phyloP scores from a whole-genome alignment of 2,329 filamentous ascomycete genomes.

The Trichoderma sp. region DNA sequence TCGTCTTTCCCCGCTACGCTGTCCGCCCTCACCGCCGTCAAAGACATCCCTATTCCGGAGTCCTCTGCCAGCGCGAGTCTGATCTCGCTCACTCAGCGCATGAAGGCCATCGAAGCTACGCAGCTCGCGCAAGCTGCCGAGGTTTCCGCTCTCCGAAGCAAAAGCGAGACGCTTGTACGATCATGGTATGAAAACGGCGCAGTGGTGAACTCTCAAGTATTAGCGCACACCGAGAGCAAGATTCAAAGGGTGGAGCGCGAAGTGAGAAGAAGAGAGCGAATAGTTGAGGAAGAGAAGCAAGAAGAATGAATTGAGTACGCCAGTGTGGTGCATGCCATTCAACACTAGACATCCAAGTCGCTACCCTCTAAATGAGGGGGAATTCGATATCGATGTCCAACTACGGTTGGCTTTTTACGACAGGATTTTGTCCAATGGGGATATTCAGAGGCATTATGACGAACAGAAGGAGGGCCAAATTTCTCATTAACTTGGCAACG shows the following conservation, averaged over 20 bases:
- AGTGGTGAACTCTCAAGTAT: constrained; percentile 62
- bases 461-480: background rate
- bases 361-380: background rate
- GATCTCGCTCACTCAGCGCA: constrained; percentile 56
- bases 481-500: background rate
- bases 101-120: constrained; percentile 57
- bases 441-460: background rate
- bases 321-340: background rate
- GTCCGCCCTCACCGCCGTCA: constrained; percentile 56
- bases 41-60: constrained; percentile 56
- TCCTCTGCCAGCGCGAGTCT: constrained; percentile 53
- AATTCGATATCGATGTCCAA: background rate
- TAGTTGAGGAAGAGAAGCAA: constrained; percentile 47
- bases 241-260: constrained; percentile 63
- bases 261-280: constrained; percentile 62
- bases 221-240: constrained; percentile 68
- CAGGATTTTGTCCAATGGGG: too few species aligned
- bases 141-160: constrained; percentile 59
- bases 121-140: constrained; percentile 61
- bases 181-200: constrained; percentile 73
- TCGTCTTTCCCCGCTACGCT: constrained; percentile 53
- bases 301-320: background rate
- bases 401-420: background rate
- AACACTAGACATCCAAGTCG: background rate
- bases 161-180: constrained; percentile 61